Evolutionary conservation across 306 rosid species (phyloP).

Genomic region (Rosa rugosa): DNA sequence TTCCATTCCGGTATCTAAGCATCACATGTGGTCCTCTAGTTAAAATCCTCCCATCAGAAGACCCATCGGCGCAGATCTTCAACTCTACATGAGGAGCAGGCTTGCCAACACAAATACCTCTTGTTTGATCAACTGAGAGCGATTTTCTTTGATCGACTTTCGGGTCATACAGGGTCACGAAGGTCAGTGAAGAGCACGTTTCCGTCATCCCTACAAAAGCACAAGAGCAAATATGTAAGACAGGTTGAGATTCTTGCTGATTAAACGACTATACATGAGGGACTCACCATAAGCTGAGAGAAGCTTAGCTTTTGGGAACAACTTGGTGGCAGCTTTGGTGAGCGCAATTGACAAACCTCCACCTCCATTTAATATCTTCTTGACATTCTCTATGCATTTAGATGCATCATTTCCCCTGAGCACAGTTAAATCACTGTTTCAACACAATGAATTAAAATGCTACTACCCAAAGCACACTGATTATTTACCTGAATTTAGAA

Average conservation of each 20-base stretch:
- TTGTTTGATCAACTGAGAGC: constrained; percentile 35
- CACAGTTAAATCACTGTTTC: not conserved
- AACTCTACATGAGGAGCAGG: constrained; percentile 90
- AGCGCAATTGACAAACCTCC: constrained; percentile 75
- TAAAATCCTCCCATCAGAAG: constrained; percentile 61
- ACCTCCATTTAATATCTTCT: constrained; percentile 87
- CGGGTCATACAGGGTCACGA: constrained; percentile 59
- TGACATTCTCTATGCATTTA: constrained; percentile 55
- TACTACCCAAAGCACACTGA: not conserved
- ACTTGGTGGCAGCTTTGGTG: constrained; percentile 39
- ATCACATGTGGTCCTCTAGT: constrained; percentile 91
- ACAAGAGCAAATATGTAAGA: not conserved
- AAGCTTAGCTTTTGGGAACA: constrained; percentile 79
- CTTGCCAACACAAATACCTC: constrained; percentile 91
- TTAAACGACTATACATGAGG: not conserved
- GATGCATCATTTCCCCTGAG: constrained; percentile 46
- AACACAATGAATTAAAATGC: not conserved
- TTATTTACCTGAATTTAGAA: constrained; percentile 50
- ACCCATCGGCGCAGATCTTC: constrained; percentile 45
- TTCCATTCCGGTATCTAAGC: constrained; percentile 76
- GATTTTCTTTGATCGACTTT: constrained; percentile 28
- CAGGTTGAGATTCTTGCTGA: not conserved
- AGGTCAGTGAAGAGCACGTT: constrained; percentile 83
- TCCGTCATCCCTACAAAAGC: constrained; percentile 79
- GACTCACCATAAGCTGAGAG: constrained; percentile 87